Percentiles rank a stretch among this genome's conserved stretches.
phyloP scores from a whole-genome alignment of 768 basidiomycete genomes.

The Podaxis pistillaris region DNA sequence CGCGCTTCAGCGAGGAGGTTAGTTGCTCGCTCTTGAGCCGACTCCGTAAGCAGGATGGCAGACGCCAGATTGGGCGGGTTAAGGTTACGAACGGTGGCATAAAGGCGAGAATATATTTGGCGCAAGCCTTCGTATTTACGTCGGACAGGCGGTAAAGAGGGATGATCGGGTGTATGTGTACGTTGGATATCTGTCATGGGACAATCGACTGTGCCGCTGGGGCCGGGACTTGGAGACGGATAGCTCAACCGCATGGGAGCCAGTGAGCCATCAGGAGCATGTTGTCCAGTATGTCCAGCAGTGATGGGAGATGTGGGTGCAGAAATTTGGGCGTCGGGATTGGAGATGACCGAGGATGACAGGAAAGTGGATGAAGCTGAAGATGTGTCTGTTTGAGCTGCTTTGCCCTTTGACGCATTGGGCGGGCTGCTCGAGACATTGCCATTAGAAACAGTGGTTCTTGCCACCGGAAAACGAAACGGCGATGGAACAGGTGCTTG shows the following conservation, averaged over 20 bases:
- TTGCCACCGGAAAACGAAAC: background rate
- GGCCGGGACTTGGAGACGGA: constrained; percentile 2
- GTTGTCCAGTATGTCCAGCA: background rate
- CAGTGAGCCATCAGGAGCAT: background rate
- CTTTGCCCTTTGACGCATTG: background rate
- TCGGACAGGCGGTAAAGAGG: background rate
- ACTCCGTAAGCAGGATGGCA: constrained; percentile 2
- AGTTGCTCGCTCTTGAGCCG: constrained; percentile 1
- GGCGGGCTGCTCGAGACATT: background rate
- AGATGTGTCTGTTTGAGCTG: background rate
- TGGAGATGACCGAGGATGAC: background rate
- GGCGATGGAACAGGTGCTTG: background rate
- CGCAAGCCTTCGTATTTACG: constrained; percentile 8
- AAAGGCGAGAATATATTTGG: constrained; percentile 4
- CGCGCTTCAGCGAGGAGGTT: background rate
- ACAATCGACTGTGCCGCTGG: background rate
- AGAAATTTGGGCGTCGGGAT: background rate
- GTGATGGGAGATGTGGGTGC: background rate
- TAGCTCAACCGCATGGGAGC: background rate
- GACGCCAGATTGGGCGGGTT: constrained; percentile 10
- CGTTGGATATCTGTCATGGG: background rate
- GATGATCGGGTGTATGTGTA: background rate
- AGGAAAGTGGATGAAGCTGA: background rate
- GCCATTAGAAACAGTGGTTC: background rate
- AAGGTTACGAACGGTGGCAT: background rate